Conservation (phyloP, 2,329 filamentous ascomycete species). For the Pyricularia sp. region DNA sequence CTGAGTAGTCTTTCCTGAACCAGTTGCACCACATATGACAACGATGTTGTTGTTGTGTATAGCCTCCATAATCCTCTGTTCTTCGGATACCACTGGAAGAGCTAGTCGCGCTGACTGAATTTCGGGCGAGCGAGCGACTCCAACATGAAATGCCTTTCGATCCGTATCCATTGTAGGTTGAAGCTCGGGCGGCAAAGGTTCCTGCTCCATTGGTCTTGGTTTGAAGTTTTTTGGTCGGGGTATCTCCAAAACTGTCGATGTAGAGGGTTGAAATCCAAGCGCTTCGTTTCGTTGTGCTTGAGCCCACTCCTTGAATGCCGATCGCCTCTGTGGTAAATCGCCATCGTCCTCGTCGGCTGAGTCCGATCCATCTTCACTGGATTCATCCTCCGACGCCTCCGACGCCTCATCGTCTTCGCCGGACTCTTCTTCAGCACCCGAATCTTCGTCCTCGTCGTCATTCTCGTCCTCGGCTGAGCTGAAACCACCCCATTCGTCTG, state of each 20-base stretch:
- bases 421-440: slow-evolving; percentile 11
- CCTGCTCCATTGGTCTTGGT: slow-evolving; percentile 54
- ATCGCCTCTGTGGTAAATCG: slow-evolving; percentile 22
- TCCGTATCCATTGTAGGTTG: slow-evolving; percentile 44
- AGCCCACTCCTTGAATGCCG: slow-evolving; percentile 90
- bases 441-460: slow-evolving; percentile 12
- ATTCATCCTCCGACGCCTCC: slow-evolving; percentile 12
- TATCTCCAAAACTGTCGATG: slow-evolving; percentile 32
- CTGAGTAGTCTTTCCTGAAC: slow-evolving; percentile 95
- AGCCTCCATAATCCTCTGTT: slow-evolving; percentile 96
- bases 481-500: slow-evolving; percentile 51
- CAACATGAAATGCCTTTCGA: slow-evolving; percentile 65
- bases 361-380: slow-evolving; percentile 10
- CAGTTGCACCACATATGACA: slow-evolving; percentile 86
- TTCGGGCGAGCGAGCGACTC: slow-evolving; percentile 53
- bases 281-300: slow-evolving; percentile 51
- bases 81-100: slow-evolving; percentile 83
- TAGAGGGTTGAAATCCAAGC: slow-evolving; percentile 45
- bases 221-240: slow-evolving; percentile 49
- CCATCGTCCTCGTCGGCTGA: slow-evolving; percentile 18
- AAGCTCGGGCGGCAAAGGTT: slow-evolving; percentile 56
- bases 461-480: slow-evolving; percentile 26
- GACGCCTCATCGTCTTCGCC: slow-evolving; percentile 17
- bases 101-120: slow-evolving; percentile 69
- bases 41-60: slow-evolving; percentile 85